Evolutionary conservation across 306 rosid genomes (phyloP).

Genomic region (Nissolia schottii): DNA sequence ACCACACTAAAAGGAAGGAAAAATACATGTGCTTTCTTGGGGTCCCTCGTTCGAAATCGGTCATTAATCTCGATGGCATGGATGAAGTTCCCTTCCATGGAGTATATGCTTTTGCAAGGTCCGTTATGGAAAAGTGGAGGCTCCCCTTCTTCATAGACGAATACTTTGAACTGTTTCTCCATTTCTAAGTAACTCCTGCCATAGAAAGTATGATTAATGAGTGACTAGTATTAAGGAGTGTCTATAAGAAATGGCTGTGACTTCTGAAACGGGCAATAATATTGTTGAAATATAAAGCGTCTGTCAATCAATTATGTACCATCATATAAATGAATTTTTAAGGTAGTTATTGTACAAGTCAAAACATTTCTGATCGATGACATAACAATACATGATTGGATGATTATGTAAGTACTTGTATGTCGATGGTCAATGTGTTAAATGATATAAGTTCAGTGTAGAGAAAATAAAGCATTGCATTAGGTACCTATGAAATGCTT

Average conservation of each 20-base stretch:
- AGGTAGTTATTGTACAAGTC: too few species aligned
- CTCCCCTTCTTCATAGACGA: constrained; percentile 79
- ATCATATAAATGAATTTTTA: too few species aligned
- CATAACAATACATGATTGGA: too few species aligned
- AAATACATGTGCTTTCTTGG: constrained; percentile 70
- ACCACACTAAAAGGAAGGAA: constrained; percentile 74
- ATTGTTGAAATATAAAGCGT: too few species aligned
- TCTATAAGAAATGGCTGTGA: background rate
- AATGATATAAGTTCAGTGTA: background rate
- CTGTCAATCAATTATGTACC: too few species aligned
- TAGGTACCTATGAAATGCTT: constrained; percentile 71
- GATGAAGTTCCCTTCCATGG: constrained; percentile 79
- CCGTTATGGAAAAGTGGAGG: constrained; percentile 79
- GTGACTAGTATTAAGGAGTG: background rate
- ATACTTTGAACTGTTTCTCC: constrained; percentile 78
- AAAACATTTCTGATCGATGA: too few species aligned
- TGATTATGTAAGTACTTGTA: too few species aligned
- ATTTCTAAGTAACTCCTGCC: constrained; percentile 85
- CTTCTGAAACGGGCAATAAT: background rate
- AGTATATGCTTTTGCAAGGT: constrained; percentile 92
- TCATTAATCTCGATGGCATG: constrained; percentile 62
- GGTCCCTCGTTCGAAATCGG: constrained; percentile 55
- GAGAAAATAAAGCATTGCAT: background rate
- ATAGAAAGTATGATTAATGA: background rate
- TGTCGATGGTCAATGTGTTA: background rate